A percentile compares a stretch with the other conserved stretches of the same genome.
Evolutionary conservation across 2,329 filamentous ascomycete species (phyloP).

Genomic region (Cytospora schulzeri): DNA sequence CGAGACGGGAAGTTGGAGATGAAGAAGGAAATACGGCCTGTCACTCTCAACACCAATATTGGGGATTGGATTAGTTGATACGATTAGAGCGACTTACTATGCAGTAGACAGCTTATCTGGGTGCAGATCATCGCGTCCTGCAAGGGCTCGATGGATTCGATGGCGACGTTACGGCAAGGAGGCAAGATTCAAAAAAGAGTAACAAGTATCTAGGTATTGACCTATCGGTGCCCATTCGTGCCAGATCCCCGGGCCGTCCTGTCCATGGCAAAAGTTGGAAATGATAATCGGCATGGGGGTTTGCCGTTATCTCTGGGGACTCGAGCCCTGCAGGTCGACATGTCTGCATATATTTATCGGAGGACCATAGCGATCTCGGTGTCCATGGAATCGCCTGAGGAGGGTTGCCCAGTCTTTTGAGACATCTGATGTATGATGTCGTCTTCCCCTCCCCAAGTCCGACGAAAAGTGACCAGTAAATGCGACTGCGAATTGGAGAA

Average conservation of each 20-base stretch:
- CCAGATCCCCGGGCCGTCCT: not conserved
- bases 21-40: not conserved
- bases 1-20: not conserved
- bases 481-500: not conserved
- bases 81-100: not conserved
- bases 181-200: not conserved
- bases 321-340: not conserved
- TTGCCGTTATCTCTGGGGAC: not conserved
- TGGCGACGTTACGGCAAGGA: not conserved
- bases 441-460: not conserved
- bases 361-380: not conserved
- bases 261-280: not conserved
- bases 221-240: not conserved
- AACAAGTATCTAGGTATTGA: not conserved
- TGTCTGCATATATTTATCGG: not conserved
- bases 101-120: constrained; percentile 15
- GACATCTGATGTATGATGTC: too few species aligned
- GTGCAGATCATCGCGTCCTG: constrained; percentile 16
- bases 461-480: not conserved
- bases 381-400: constrained; percentile 2
- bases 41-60: not conserved
- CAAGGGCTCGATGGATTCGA: constrained; percentile 1
- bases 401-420: too few species aligned
- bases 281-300: not conserved
- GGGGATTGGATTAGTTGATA: not conserved